Percentiles rank a stretch among this genome's conserved stretches.
phyloP scores from a whole-genome alignment of 306 rosid species.

The Rosa persica region DNA sequence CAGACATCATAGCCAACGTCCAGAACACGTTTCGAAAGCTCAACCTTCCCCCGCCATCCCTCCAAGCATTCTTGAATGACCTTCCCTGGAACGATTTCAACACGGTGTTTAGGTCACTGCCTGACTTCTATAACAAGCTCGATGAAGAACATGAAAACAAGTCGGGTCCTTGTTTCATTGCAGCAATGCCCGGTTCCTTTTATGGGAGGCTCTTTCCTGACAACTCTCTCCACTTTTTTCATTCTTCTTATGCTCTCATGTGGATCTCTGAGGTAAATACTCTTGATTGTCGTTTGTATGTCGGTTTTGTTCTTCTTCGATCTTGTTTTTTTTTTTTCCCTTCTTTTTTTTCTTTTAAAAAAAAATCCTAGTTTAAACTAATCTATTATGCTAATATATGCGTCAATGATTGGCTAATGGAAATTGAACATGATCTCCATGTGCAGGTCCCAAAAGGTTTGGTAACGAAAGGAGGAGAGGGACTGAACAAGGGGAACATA shows the following conservation, averaged over 20 bases:
- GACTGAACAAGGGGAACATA: slow-evolving; percentile 31
- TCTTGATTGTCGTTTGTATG: neutral
- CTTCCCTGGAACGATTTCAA: slow-evolving; percentile 57
- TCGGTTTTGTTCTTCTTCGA: neutral
- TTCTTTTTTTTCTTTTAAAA: neutral
- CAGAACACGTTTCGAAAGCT: neutral
- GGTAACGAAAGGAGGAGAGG: slow-evolving; percentile 4
- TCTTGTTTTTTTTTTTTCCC: too few relatives aligned
- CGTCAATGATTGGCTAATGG: neutral
- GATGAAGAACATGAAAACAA: neutral
- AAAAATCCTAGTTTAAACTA: neutral
- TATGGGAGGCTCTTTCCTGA: slow-evolving; percentile 50
- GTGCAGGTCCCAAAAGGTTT: slow-evolving; percentile 34
- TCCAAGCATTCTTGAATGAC: slow-evolving; percentile 49
- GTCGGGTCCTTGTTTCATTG: slow-evolving; percentile 36
- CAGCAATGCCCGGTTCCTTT: slow-evolving; percentile 52
- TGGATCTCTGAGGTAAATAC: slow-evolving; percentile 43
- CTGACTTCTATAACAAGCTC: slow-evolving; percentile 27
- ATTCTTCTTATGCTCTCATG: slow-evolving; percentile 43
- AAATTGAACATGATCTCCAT: neutral
- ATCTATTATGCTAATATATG: neutral
- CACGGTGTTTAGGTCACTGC: slow-evolving; percentile 33
- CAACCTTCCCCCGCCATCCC: neutral
- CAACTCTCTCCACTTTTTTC: slow-evolving; percentile 36
- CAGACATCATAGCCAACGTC: slow-evolving; percentile 18